Base-by-base conservation (phyloP, 2,329 filamentous ascomycete species). In the Cordyceps cicadae region DNA sequence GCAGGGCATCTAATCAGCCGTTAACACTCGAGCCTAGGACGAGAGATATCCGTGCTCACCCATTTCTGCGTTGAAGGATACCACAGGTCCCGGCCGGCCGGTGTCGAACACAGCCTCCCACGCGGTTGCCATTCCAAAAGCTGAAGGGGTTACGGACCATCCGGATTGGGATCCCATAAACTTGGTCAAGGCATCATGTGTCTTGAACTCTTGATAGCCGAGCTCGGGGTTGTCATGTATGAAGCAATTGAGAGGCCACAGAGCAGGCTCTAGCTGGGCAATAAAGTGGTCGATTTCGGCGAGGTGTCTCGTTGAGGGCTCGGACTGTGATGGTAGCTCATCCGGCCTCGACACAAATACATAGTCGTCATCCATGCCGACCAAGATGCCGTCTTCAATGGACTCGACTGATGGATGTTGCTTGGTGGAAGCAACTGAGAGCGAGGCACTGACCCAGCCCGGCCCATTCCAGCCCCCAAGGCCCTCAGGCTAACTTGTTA, bases 191-290 rank as follows among this genome's bases (percentile, higher is more conserved):
- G 70, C 66, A n/a, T 74, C 69, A 60, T 79, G 77, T 0, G 77
- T 75, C 34, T 74, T 74, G 57, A 69, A 66, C 62, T 79, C 77
- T 46, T 76, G 67, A 61, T 73, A 79, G 8, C 70, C 73, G 3
- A 76, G 67, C 63, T 79, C 76, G 0, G 77, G 77, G 52, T 79
- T 71, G 45, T 74, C 71, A 65, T 78, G 76, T 17, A 79, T 75
- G 45, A 70, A 68, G 8, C 72, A 70, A 63, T 73, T 76, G 43
- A 78, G 66, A 5, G 67, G 63, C 65, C 74, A 73, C 1, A 77
- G 66, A 0, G 62, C 62, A n/a, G 64, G 60, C 24, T 54, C 53
- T 17, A 64, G 61, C 19, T 53, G 54, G 17, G 66, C 48, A 29
- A 70, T 55, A 15, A 66, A 62, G 11, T 60, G 37, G 24, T 64